phyloP scores from a whole-genome alignment of 2,329 filamentous ascomycete species.

The Neofusicoccum kwambonambiense region DNA sequence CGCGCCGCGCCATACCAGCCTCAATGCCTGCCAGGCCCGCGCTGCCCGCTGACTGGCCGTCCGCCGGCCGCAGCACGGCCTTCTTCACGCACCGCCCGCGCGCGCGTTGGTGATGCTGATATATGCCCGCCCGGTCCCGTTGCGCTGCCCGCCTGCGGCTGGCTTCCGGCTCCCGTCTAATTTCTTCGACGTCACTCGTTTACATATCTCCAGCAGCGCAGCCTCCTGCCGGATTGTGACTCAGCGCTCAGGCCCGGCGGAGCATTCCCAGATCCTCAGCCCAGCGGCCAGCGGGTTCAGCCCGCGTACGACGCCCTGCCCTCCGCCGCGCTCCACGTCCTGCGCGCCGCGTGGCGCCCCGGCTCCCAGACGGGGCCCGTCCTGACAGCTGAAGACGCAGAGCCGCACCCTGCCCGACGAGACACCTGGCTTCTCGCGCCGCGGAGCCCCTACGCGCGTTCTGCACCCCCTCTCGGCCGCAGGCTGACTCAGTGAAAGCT shows the following conservation, averaged over 20 bases:
- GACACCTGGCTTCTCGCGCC: not conserved
- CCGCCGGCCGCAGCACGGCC: constrained; percentile 23
- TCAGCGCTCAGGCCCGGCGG: constrained; percentile 34
- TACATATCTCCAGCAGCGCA: constrained; percentile 4
- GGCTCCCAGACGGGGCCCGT: not conserved
- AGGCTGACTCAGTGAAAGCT: constrained; percentile 19
- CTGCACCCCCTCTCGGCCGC: constrained; percentile 5
- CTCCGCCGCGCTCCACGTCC: not conserved
- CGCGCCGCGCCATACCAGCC: constrained; percentile 24
- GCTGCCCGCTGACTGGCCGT: constrained; percentile 22
- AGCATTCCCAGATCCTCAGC: constrained; percentile 1
- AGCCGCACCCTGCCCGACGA: constrained; percentile 7
- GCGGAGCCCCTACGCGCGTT: not conserved
- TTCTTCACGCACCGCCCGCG: constrained; percentile 17
- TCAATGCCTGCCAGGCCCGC: constrained; percentile 13
- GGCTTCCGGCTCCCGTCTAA: not conserved
- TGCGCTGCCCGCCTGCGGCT: constrained; percentile 21
- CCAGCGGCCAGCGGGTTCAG: not conserved
- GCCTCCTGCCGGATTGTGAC: constrained; percentile 30
- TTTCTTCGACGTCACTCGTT: constrained; percentile 6
- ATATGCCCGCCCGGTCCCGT: constrained; percentile 28
- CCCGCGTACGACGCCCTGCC: constrained; percentile 4
- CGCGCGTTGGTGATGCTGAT: constrained; percentile 26
- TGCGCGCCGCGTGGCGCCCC: constrained; percentile 13
- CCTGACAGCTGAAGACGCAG: constrained; percentile 18